Conservation (phyloP, 345 rosid species). For the Citrus sinensis region DVS_A1.0 CM039165.1:29461501-29462000, state of each 20-base stretch:
- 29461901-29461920: too few relatives aligned
- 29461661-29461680: not conserved
- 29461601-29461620: slow-evolving; percentile 81
- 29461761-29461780: not conserved
- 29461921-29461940: not conserved
- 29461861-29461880: not conserved
- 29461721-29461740: not conserved
- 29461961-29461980: not conserved
- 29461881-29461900: too few relatives aligned
- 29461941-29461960: not conserved
- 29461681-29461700: not conserved
- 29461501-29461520: slow-evolving; percentile 81
- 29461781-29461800: not conserved
- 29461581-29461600: slow-evolving; percentile 93
- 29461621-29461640: slow-evolving; percentile 73
- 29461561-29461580: slow-evolving; percentile 93
- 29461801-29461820: not conserved
- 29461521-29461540: slow-evolving; percentile 94
- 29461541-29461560: slow-evolving; percentile 81
- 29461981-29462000: not conserved
- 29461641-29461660: slow-evolving; percentile 9
- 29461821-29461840: not conserved
- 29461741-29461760: not conserved
- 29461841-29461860: not conserved
- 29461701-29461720: not conserved